Evolutionary conservation across 257 asterid genomes (phyloP).

Genomic region (Ajuga chamaepitys): DNA sequence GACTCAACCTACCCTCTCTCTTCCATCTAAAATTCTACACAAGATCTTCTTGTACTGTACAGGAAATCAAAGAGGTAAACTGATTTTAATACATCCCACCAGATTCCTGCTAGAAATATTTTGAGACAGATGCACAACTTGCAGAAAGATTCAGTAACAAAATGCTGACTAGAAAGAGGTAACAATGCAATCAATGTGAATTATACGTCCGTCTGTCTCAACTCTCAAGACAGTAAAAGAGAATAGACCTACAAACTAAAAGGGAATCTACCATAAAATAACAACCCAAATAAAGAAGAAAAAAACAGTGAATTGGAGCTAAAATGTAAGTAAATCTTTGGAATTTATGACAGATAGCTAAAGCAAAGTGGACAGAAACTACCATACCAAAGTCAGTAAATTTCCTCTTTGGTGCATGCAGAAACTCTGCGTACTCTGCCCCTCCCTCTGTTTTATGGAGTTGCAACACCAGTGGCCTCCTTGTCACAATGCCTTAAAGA

Average conservation of each 20-base stretch:
- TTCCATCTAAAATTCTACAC: neutral
- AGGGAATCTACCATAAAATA: neutral
- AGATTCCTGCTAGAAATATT: neutral
- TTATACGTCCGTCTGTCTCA: neutral
- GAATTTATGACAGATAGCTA: neutral
- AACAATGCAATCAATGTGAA: neutral
- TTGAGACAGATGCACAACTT: neutral
- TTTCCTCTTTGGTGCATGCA: conserved; percentile 77
- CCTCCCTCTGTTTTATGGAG: conserved; percentile 84
- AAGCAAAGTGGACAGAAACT: neutral
- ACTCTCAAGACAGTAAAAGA: neutral
- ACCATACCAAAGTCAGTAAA: conserved; percentile 67
- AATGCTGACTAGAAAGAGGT: conserved; percentile 5
- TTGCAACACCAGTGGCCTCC: conserved; percentile 98
- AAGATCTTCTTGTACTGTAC: neutral
- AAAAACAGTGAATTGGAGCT: neutral
- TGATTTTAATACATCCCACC: neutral
- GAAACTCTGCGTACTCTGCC: conserved; percentile 87
- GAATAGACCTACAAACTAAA: neutral
- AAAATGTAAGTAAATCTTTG: neutral
- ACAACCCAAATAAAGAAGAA: neutral
- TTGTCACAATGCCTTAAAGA: conserved; percentile 77
- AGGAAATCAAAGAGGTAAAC: neutral
- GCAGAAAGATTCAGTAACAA: neutral
- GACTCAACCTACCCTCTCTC: neutral